These are phyloP conservation scores for Hanseniaspora pseudoguilliermondii DNA, from an alignment of 805 yeast species.

Conservation along the genomic window DNA sequence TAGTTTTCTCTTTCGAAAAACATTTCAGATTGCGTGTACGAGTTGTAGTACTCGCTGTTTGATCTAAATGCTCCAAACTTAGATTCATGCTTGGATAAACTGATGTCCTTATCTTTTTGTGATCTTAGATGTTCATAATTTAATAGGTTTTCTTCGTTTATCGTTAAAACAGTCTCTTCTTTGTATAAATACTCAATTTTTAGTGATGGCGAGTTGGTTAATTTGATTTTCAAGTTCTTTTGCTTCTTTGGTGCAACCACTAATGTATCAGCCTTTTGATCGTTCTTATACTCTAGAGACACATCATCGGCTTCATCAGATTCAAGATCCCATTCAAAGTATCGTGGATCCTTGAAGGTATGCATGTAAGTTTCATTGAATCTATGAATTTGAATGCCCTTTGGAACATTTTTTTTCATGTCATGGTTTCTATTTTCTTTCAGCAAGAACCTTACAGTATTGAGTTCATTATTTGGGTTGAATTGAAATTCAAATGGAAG, in stretches of 20 bases:
- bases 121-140: constrained; percentile 75
- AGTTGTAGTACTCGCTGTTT: constrained; percentile 30
- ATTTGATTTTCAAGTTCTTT: constrained; percentile 30
- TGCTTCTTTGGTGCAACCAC: constrained; percentile 30
- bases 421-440: constrained; percentile 44
- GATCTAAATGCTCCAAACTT: constrained; percentile 59
- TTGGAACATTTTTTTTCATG: constrained; percentile 17
- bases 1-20: constrained; percentile 37
- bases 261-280: not conserved
- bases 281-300: not conserved
- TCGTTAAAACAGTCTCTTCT: constrained; percentile 35
- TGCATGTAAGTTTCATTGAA: constrained; percentile 48
- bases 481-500: constrained; percentile 49
- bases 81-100: constrained; percentile 46
- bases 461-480: constrained; percentile 35
- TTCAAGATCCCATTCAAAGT: constrained; percentile 3
- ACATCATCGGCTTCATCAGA: not conserved
- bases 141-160: constrained; percentile 59
- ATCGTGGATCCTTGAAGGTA: constrained; percentile 34
- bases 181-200: constrained; percentile 37
- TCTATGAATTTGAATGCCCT: constrained; percentile 34
- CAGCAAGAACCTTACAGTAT: constrained; percentile 42
- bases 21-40: constrained; percentile 37
- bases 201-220: constrained; percentile 38
- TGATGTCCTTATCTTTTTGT: constrained; percentile 30